Conservation (phyloP, 345 rosid species). For the Sisymbrium altissimum region DNA sequence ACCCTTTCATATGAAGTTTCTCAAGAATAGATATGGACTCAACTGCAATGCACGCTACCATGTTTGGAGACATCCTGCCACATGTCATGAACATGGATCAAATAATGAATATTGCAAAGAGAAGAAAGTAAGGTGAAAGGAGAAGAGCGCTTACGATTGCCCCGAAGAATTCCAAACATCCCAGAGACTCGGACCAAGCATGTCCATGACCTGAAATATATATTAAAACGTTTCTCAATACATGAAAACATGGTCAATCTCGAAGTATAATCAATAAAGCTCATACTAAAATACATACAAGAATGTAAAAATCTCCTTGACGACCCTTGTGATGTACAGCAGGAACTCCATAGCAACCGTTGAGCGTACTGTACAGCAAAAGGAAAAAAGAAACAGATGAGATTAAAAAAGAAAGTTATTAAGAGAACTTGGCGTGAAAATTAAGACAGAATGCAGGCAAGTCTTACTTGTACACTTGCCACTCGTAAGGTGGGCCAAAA, state of each 20-base stretch:
- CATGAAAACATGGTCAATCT: conserved; percentile 9
- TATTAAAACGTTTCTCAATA: conserved; percentile 12
- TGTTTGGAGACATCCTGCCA: conserved; percentile 75
- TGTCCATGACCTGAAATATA: conserved; percentile 85
- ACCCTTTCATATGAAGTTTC: conserved; percentile 89
- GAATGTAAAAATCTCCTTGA: conserved; percentile 89
- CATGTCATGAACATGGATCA: conserved; percentile 7
- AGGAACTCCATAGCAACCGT: conserved; percentile 84
- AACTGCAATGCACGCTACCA: conserved; percentile 93
- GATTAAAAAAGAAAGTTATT: neutral
- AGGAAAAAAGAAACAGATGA: conserved; percentile 1
- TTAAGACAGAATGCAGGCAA: conserved; percentile 2
- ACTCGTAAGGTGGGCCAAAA: conserved; percentile 94
- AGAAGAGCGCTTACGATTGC: conserved; percentile 56
- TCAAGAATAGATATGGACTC: conserved; percentile 95
- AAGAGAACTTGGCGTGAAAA: neutral
- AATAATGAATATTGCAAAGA: neutral
- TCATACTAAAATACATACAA: conserved; percentile 45
- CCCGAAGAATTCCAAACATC: conserved; percentile 92
- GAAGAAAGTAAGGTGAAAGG: neutral
- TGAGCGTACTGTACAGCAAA: conserved; percentile 43
- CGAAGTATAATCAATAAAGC: neutral
- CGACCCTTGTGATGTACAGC: conserved; percentile 87
- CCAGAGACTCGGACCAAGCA: conserved; percentile 98
- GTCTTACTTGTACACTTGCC: conserved; percentile 93